Conservation (phyloP, 148 eudicot genomes). For the Rhododendron griersonianum region DNA sequence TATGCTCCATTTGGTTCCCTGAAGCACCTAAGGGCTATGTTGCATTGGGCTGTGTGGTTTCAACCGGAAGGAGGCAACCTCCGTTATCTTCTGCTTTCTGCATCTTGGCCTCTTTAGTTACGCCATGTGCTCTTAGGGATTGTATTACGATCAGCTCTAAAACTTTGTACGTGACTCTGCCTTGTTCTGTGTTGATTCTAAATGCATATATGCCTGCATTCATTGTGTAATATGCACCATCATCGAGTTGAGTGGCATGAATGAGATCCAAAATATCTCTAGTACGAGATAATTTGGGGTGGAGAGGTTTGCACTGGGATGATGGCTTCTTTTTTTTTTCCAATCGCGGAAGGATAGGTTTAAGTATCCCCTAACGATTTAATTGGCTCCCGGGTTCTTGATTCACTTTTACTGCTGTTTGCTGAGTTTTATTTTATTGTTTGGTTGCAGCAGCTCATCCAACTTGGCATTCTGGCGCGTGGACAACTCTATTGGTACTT, state of each 20-base stretch:
- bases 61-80: constrained; percentile 65
- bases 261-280: neutral
- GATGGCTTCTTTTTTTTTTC: too few species aligned
- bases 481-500: constrained; percentile 81
- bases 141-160: constrained; percentile 49
- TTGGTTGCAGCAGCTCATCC: constrained; percentile 35
- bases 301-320: neutral
- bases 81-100: constrained; percentile 72
- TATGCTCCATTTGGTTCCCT: constrained; percentile 89
- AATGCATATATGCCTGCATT: neutral
- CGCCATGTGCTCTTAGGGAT: constrained; percentile 79
- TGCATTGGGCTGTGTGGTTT: constrained; percentile 97
- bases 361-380: neutral
- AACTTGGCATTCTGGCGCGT: constrained; percentile 81
- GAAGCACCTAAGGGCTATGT: constrained; percentile 89
- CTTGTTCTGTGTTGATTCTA: neutral
- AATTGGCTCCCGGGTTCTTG: neutral
- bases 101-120: constrained; percentile 67
- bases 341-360: neutral
- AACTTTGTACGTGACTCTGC: constrained; percentile 44
- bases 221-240: neutral
- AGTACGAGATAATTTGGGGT: neutral
- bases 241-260: neutral
- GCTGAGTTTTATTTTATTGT: constrained; percentile 4
- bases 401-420: neutral